Base-by-base conservation (phyloP, 2,329 filamentous ascomycete genomes). In the Verticillium nonalfalfae region DNA sequence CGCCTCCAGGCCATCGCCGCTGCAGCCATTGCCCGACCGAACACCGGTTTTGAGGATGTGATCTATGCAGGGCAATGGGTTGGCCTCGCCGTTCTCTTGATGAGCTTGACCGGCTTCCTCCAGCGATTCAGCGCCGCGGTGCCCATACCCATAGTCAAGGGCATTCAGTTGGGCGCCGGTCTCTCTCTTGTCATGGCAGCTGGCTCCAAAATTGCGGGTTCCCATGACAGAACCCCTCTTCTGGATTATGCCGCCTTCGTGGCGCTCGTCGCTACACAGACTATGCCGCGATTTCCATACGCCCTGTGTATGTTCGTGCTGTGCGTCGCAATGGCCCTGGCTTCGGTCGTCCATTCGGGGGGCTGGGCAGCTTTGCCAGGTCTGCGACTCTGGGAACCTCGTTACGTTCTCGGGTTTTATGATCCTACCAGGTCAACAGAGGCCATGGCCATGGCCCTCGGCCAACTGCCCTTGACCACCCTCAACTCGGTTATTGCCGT, bases 401-500 rank as follows among this genome's bases (percentile, higher is more conserved):
- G 71, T 60, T 69, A 82, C 50, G 64, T 79, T 18, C 84, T 83
- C 61, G 75, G 66, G 36, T 75, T 68, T 69, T 69, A 65, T 71
- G 70, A 67, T 66, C 80, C 70, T 59, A 61, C 62, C 38, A 52
- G 18, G 45, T 52, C 45, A 21, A 21, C 7, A 7, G 45, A 52
- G n/a, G 62, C 64, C 5, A 56, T 78, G 71, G 78, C 75, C 69
- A 85, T 78, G 91, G 91, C 89, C 13, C 78, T 97, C 9, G 92
- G 91, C 1, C 94, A 98, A 74, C 82, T 98, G 15, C 94, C 94
- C 1, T 84, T 98, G 11, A 98, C 94, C 0, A 91, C 92, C 0
- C 84, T 98, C 60, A 98, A 98, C 78, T 97, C 93, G 4, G 85
- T 98, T 67, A 87, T 98, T 63, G 95, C 94, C 1, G 93, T 94